Base-by-base conservation (phyloP, 345 rosid genomes). In the Salix viminalis region DNA sequence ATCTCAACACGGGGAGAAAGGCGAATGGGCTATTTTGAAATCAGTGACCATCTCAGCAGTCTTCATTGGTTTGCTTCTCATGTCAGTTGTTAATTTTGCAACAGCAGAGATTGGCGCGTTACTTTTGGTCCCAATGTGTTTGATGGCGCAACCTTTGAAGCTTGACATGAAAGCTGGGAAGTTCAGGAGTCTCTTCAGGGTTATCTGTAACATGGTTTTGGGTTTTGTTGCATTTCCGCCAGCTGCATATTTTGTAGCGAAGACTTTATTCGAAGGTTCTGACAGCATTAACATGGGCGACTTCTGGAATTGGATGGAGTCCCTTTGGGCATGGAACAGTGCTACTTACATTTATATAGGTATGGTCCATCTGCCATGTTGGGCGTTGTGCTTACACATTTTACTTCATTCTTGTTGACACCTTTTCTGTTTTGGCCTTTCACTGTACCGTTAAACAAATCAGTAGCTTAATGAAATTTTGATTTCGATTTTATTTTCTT, bases 21-120 rank as follows among this genome's bases (percentile, higher is more conserved):
- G 74, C 39, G 82, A 91, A 73, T 92, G 96, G 95, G 83, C 89
- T 8, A 48, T 88, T 75, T 75, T 96, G 81, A 96, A 96, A 84
- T 91, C 99, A 64, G 99, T 85, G 72, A 96, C 97, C 7, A 83
- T 93, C 79, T 84, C 94, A 71, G 87, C 89, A 46, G 86, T 85
- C 37, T 91, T 92, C 88, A 91, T 92, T 42, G 97, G 99, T 67
- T 83, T 93, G 71, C 72, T 90, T 83, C 91, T 96, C 75, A 93
- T 96, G 98, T 96, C 96, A 3, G 83, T 96, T 74, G 90, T 96
- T 73, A 96, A 96, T 82, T 96, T 96, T 69, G 98, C 98, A 21
- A 84, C 92, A 18, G 98, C 98, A 37, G 92, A 93, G 85, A 84
- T 96, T 21, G 98, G 99, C 65, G 98, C 99, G 32, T 74, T 93